Conservation (phyloP, 768 basidiomycete species). For the Crassisporium funariophilum region DNA sequence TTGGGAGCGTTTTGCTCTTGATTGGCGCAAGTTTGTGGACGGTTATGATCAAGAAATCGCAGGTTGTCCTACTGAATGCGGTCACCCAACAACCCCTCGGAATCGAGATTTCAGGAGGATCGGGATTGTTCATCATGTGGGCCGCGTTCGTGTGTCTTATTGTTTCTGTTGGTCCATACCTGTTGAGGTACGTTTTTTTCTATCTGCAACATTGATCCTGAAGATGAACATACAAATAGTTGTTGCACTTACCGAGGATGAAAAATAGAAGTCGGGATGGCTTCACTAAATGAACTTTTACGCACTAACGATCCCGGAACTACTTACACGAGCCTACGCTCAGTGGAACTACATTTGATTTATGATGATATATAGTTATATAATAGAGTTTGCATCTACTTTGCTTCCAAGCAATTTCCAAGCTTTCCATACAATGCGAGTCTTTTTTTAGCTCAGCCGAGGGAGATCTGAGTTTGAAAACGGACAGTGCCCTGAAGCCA, state of each 20-base stretch:
- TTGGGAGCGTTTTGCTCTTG: conserved; percentile 64
- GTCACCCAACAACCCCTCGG: conserved; percentile 47
- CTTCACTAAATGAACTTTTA: conserved; percentile 6
- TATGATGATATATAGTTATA: no score
- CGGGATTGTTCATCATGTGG: conserved; percentile 71
- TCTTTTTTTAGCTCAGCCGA: no score
- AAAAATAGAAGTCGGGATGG: conserved; percentile 8
- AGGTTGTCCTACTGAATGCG: conserved; percentile 43
- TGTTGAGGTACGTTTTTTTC: conserved; percentile 61
- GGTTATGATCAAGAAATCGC: conserved; percentile 63
- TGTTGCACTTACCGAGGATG: conserved; percentile 82
- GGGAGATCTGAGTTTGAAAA: no score
- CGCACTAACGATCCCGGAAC: conserved; percentile 18
- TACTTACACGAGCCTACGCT: conserved; percentile 7
- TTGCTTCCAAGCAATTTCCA: no score
- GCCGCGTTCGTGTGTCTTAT: conserved; percentile 70
- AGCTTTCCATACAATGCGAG: no score
- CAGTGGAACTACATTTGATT: no score
- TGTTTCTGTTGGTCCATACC: conserved; percentile 70
- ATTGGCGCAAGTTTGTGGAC: conserved; percentile 81
- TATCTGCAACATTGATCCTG: not conserved
- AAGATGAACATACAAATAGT: conserved; percentile 24
- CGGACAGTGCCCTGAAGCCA: no score
- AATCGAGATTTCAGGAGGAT: conserved; percentile 62
- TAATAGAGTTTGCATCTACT: no score